A percentile compares a stretch with the other conserved stretches of the same genome.
These are phyloP conservation scores for Citrus sp. DNA, from an alignment of 345 rosid species.

Conservation along the genomic window DNA sequence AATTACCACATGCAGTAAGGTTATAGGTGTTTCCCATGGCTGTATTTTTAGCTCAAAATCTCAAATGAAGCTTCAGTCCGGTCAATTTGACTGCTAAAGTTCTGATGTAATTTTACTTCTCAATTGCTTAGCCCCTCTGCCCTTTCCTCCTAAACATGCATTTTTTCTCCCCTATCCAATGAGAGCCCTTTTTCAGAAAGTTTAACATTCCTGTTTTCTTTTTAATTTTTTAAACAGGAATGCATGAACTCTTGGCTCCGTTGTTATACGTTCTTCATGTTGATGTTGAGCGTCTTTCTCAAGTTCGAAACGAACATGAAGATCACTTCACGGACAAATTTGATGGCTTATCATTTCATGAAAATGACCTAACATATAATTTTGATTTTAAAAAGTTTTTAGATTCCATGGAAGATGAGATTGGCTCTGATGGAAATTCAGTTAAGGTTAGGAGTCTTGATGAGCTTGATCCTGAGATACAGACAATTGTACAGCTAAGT, in stretches of 20 bases:
- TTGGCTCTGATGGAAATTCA: constrained; percentile 43
- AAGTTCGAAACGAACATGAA: constrained; percentile 76
- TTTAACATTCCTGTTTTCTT: constrained; percentile 2
- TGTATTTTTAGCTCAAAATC: not conserved
- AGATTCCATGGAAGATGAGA: constrained; percentile 58
- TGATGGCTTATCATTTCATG: constrained; percentile 76
- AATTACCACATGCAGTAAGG: not conserved
- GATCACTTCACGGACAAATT: constrained; percentile 87
- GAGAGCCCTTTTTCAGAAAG: not conserved
- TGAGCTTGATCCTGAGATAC: constrained; percentile 88
- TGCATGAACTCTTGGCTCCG: constrained; percentile 99
- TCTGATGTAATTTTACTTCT: not conserved
- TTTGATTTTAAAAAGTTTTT: constrained; percentile 76
- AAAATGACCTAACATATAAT: constrained; percentile 66
- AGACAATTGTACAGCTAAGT: constrained; percentile 56
- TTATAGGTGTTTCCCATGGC: not conserved
- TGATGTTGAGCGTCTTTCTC: constrained; percentile 70
- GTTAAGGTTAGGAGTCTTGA: constrained; percentile 52
- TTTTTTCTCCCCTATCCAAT: not conserved
- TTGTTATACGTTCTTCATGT: constrained; percentile 87
- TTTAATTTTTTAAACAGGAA: constrained; percentile 41
- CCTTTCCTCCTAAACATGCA: not conserved
- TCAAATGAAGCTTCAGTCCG: not conserved
- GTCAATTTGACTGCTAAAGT: not conserved
- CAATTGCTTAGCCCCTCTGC: not conserved